phyloP scores from a whole-genome alignment of 2,329 filamentous ascomycete species.

The Epichloe sibirici region DNA sequence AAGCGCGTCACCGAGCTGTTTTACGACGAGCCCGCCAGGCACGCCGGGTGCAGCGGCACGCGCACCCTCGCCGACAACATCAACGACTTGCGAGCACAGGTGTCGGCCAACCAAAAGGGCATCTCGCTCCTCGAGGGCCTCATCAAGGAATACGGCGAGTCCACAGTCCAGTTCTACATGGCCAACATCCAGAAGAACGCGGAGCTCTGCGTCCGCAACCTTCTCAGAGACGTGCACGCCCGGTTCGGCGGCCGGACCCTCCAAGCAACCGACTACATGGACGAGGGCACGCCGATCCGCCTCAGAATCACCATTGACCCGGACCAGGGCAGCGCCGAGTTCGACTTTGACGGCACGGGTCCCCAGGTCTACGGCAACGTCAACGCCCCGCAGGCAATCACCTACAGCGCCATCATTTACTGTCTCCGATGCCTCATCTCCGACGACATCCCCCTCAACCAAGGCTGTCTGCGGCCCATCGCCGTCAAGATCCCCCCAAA shows the following conservation, averaged over 20 bases:
- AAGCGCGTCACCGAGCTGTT: slow-evolving; percentile 61
- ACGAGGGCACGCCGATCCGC: slow-evolving; percentile 67
- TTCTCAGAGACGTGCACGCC: slow-evolving; percentile 59
- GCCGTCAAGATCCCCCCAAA: slow-evolving; percentile 63
- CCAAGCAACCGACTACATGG: slow-evolving; percentile 68
- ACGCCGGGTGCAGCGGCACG: slow-evolving; percentile 66
- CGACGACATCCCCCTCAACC: slow-evolving; percentile 73
- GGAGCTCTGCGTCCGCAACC: slow-evolving; percentile 58
- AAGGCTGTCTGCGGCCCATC: slow-evolving; percentile 68
- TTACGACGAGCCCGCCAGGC: slow-evolving; percentile 59
- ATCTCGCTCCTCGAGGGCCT: slow-evolving; percentile 67
- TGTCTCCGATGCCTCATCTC: slow-evolving; percentile 68
- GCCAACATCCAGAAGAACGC: slow-evolving; percentile 68
- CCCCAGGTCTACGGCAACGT: slow-evolving; percentile 70
- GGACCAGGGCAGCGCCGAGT: slow-evolving; percentile 63
- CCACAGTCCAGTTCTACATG: slow-evolving; percentile 79
- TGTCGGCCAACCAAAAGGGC: slow-evolving; percentile 75
- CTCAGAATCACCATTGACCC: slow-evolving; percentile 65
- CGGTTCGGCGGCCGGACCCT: slow-evolving; percentile 60
- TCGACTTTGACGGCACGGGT: slow-evolving; percentile 71
- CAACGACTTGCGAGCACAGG: slow-evolving; percentile 72
- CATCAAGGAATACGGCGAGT: slow-evolving; percentile 66
- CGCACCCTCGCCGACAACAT: slow-evolving; percentile 70
- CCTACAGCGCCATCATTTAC: slow-evolving; percentile 80
- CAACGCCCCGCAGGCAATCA: slow-evolving; percentile 73